These are phyloP conservation scores for Syzygium jambos DNA, from an alignment of 345 rosid species.

Conservation along the genomic window DNA sequence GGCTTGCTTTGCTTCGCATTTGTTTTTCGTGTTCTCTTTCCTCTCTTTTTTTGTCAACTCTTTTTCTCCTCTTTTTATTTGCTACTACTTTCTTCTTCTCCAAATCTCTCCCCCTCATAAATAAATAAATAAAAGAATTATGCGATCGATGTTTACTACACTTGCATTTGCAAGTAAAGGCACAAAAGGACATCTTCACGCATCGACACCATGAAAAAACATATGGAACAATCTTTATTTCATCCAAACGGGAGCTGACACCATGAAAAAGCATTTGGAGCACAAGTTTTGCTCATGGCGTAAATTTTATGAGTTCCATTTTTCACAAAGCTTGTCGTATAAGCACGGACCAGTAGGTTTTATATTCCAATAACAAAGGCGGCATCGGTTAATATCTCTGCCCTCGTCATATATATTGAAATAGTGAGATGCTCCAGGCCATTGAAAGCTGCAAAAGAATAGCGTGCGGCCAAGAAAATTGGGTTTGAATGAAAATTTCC, in stretches of 20 bases:
- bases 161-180: no score
- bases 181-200: no score
- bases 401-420: not conserved
- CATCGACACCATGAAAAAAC: not conserved
- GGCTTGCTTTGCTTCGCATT: no score
- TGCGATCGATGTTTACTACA: no score
- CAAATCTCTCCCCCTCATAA: no score
- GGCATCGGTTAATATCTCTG: not conserved
- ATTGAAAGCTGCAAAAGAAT: not conserved
- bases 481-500: not conserved
- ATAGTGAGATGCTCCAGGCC: not conserved
- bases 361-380: not conserved
- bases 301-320: not conserved
- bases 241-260: not conserved
- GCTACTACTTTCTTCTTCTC: no score
- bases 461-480: not conserved
- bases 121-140: no score
- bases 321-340: not conserved
- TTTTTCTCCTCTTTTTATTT: no score
- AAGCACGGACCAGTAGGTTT: not conserved
- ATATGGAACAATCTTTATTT: not conserved
- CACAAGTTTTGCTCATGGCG: not conserved
- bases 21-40: no score
- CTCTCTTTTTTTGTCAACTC: no score
- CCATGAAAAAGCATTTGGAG: no score